Base-by-base conservation (phyloP, 1,284 basidiomycete species). In the Trichosporon ovoides region DNA sequence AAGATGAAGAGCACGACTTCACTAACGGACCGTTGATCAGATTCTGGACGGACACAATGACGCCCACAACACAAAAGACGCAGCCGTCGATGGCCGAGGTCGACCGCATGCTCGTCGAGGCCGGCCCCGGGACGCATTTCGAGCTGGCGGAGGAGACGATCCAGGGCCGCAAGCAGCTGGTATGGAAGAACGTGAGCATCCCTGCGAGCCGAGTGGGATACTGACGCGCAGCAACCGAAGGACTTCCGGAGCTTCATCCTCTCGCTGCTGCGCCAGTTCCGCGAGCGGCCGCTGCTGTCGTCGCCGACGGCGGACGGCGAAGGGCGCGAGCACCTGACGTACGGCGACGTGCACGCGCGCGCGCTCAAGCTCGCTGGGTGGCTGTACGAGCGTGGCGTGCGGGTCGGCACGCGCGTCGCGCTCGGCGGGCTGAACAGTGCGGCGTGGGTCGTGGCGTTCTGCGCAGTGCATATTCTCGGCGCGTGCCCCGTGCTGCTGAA, bases 381-480 rank as follows among this genome's bases (percentile, higher is more conserved):
- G 68, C 66, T 75, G 61, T 56, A 60, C 3, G 51, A 48, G 1
- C 63, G 57, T 43, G 70, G 70, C 10, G 52, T 71, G 3, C 65
- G 66, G 1, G 19, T 66, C 10, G 72, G 72, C 5, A 64, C 63
- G 50, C 60, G 63, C 38, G 62, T 75, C 3, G 72, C 65, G 9
- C 64, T 75, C 18, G 70, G 68, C 1, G 73, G 73, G 20, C 50
- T 57, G 16, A 75, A 75, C 62, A 49, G 43, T 14, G 52, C 34
- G 43, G 43, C 37, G 38, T 73, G 69, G 68, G 58, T 71, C 11
- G 60, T 71, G 1, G 49, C 65, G 1, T 74, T 68, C 50, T 50
- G 67, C 12, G 73, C 70, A 10, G 61, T 58, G 3, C 69, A 71
- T 35, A 61, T 74, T 22, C 64, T 72, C 35, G 73, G 71, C 7